Conservation (phyloP, 2,329 filamentous ascomycete genomes). For the Pseudogymnoascus sp. region DNA sequence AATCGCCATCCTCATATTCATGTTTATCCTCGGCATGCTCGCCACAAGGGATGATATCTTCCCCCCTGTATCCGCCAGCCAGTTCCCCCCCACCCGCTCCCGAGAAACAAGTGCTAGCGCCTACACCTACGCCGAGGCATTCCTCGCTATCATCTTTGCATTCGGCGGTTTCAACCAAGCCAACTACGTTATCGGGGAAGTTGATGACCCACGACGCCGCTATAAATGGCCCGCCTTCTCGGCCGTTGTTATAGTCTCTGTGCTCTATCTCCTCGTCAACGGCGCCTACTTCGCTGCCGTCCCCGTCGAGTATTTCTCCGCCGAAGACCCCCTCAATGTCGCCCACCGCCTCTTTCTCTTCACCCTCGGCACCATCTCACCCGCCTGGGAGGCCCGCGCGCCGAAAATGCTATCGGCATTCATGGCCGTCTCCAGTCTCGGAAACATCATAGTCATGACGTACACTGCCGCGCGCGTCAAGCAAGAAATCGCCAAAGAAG, state of each 20-base stretch:
- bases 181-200: constrained; percentile 35
- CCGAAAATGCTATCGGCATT: constrained; percentile 38
- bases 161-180: constrained; percentile 37
- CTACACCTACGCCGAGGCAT: constrained; percentile 30
- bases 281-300: constrained; percentile 36
- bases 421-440: constrained; percentile 44
- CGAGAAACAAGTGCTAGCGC: background rate
- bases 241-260: constrained; percentile 27
- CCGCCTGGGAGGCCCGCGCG: constrained; percentile 16
- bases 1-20: constrained; percentile 37
- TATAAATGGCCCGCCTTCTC: constrained; percentile 30
- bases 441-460: constrained; percentile 49
- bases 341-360: constrained; percentile 30
- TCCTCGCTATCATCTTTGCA: constrained; percentile 36
- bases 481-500: constrained; percentile 52
- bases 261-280: constrained; percentile 34
- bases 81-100: background rate
- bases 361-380: constrained; percentile 27
- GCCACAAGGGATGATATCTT: background rate
- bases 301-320: constrained; percentile 21
- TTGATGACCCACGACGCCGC: constrained; percentile 30
- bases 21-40: constrained; percentile 32
- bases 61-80: constrained; percentile 2
- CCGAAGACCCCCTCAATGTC: constrained; percentile 21
- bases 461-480: constrained; percentile 48